Base-by-base conservation (phyloP, 148 eudicot genomes). In the Agrostemma githago region DNA sequence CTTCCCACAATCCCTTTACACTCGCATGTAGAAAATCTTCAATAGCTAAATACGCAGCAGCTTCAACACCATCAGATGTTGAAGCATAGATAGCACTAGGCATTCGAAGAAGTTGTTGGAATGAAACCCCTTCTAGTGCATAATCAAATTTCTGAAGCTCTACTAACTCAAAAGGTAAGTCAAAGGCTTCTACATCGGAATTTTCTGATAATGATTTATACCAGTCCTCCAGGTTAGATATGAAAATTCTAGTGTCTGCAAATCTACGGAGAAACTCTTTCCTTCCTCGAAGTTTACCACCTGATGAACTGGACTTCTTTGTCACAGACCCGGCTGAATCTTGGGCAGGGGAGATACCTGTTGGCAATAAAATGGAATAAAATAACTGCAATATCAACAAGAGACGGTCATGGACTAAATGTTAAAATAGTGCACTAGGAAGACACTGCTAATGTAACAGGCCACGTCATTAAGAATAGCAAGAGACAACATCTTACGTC, bases 71-170 rank as follows among this genome's bases (percentile, higher is more conserved):
- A 66, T 86, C 86, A 71, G 98, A 95, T 70, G 96, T 82, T 63
- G 98, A 88, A 71, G 90, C 93, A 83, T 92, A 88, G 65, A 90
- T 79, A 77, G 90, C 85, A 83, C 86, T 86, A 60, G 98, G 98
- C 98, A 95, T 95, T 64, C 98, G 93, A 65, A 95, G 76, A 62
- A 95, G 87, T 81, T 95, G 98, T 81, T 92, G 97, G 79, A 95
- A 95, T 34, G 86, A 83, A 77, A 90, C 82, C 34, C 93, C 92
- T 83, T 92, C 98, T 72, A 95, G 80, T 68, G 98, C 98, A 82
- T 89, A 95, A 74, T 95, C 98, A 69, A 95, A 90, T 71, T 92
- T 87, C 69, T 95, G 98, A 76, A 95, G 93, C 76, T 92, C 97
- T 62, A 89, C 87, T 65, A 92, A 73, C 85, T 92, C 96, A 73